Evolutionary conservation across 106 monocot genomes (phyloP).

Genomic region (Ottelia alismoides): DNA sequence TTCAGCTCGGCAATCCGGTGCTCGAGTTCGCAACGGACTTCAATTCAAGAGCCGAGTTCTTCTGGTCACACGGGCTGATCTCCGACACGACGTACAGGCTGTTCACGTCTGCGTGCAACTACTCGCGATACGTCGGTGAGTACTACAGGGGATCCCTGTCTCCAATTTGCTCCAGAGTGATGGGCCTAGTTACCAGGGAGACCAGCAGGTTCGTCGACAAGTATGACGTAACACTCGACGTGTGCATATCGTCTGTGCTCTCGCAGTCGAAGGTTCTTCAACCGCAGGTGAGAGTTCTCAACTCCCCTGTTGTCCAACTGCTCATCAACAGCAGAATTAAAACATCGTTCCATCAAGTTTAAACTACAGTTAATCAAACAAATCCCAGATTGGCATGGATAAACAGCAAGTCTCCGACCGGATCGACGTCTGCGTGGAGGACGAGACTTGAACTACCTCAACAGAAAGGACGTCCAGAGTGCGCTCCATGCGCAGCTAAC

Average conservation of each 20-base stretch:
- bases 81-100: slow-evolving; percentile 3
- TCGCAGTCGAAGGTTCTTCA: neutral
- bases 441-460: slow-evolving; percentile 8
- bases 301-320: no score
- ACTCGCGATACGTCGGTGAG: neutral
- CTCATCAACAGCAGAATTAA: no score
- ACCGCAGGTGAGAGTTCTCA: neutral
- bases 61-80: slow-evolving; percentile 16
- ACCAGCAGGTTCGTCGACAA: slow-evolving; percentile 2
- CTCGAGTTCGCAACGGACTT: neutral
- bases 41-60: slow-evolving; percentile 3
- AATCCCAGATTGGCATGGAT: neutral
- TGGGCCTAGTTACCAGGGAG: neutral
- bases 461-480: slow-evolving; percentile 22
- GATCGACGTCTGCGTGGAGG: slow-evolving; percentile 12
- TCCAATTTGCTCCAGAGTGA: no score
- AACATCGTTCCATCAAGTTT: no score
- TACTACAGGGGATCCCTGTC: no score
- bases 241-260: slow-evolving; percentile 2
- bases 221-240: slow-evolving; percentile 22
- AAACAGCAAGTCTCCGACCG: neutral
- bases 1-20: slow-evolving; percentile 23
- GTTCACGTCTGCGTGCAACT: neutral
- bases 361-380: no score
- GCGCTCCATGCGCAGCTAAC: slow-evolving; percentile 45